Evolutionary conservation across 148 eudicot species (phyloP), one percentile per base, ranked within the genome.

Genomic region (Dianthus caryophyllus): DNA sequence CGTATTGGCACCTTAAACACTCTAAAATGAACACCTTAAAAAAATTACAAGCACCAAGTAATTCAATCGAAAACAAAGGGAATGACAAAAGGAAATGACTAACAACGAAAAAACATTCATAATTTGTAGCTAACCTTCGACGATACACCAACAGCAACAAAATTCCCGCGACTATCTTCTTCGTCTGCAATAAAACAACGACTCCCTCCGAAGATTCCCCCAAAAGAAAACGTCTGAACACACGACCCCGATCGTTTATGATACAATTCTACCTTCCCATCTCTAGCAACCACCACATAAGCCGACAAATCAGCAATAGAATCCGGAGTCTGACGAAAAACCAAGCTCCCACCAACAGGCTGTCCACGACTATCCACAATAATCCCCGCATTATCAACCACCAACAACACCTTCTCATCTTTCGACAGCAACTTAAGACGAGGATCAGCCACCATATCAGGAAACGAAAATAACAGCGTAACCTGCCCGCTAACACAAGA

Each of bases 281-380:
- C 78, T 72, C 72, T 73, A 22, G 73, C 80, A 71, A 71, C 86
- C 65, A 79, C 85, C 61, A 95, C 80, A 74, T 82, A 81, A 24
- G 73, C 74, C 61, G 83, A 83, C 21, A 95, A 68, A 74, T 88
- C 99, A 15, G 84, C 86, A 29, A 95, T 65, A 22, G 87, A 81
- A 71, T 83, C 85, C 8, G 97, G 99, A 75, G 84, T 77, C 56
- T 75, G 82, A 74, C 73, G 71, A 69, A 95, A 90, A 22, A 95
- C 88, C 91, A 95, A 82, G 71, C 91, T 95, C 2, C 99, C 97
- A 61, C 97, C 89, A 55, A 87, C 91, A 11, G 99, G 99, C 64
- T 88, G 97, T 29, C 99, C 99, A 18, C 72, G 77, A 47, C 78
- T 49, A 84, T 90, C 80, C 54, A 85, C 96, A 55, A 78, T 70